phyloP scores from a whole-genome alignment of 306 rosid species.

The Quercus parvula region DNA sequence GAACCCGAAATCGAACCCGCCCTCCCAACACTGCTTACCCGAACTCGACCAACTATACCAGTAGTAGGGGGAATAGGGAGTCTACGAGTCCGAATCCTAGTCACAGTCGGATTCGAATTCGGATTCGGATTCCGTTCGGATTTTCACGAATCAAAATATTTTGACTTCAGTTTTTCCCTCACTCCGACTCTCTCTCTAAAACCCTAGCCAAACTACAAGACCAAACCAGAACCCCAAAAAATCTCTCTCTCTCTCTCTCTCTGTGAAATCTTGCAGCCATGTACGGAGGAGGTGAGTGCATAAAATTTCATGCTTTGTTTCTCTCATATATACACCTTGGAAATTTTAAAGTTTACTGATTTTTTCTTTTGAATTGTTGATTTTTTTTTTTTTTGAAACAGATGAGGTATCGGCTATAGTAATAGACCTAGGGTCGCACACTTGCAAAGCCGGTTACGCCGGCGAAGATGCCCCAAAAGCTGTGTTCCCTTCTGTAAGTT shows the following conservation, averaged over 20 bases:
- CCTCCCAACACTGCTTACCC: no score
- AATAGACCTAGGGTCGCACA: constrained; percentile 90
- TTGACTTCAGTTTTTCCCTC: neutral
- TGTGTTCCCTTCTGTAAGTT: constrained; percentile 85
- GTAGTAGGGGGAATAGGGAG: neutral
- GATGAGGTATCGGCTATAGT: constrained; percentile 97
- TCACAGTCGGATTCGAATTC: no score
- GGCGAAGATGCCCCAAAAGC: constrained; percentile 99
- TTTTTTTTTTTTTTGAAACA: constrained; percentile 20
- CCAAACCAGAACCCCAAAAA: neutral
- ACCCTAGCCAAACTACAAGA: neutral
- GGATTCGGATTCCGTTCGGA: neutral
- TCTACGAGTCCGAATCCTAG: neutral
- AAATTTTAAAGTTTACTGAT: neutral
- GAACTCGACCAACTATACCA: no score
- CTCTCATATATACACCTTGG: neutral
- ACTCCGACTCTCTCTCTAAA: neutral
- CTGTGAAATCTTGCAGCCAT: constrained; percentile 33
- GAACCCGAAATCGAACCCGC: no score
- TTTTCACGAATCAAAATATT: neutral
- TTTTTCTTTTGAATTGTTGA: neutral
- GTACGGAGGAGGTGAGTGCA: constrained; percentile 94
- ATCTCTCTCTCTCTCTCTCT: neutral
- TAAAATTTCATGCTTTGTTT: neutral
- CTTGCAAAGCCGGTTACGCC: constrained; percentile 97